Base-by-base conservation (phyloP, 2,329 filamentous ascomycete genomes). In the Chaetomium olivaceum region DNA sequence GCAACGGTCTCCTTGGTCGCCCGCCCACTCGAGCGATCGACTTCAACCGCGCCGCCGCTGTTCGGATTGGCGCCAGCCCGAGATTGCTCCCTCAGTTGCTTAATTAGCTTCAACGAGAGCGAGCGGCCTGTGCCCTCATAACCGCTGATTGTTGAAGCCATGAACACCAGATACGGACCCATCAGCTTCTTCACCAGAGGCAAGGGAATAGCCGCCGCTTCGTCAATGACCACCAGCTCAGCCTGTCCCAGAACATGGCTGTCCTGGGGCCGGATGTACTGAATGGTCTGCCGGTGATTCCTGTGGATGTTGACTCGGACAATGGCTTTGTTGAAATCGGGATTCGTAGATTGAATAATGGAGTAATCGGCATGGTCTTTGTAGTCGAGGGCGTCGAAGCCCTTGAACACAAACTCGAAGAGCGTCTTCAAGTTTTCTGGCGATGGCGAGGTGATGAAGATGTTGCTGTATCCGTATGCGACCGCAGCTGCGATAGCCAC, bases 131-230 rank as follows among this genome's bases (percentile, higher is more conserved):
- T 99, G 64, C 95, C 95, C 80, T 99, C 95, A 76, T 99, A 99
- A 65, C 95, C 95, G 75, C 98, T 98, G 80, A 99, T 97, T 1
- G 95, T 99, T 0, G 95, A 99, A 0, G 96, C 93, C 95, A 99
- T 98, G 79, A 99, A 99, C 9, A 98, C 93, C 46, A 99, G 83
- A 77, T 99, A 99, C 16, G 94, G 94, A 0, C 95, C 95, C 87
- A 99, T 93, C 50, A 99, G 83, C 79, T 97, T 97, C 72, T 90
- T 86, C 8, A 99, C 95, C 2, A 98, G 81, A 0, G 95, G 95
- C 12, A 99, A 80, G 14, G 96, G 95, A 68, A 99, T 99, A 1
- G 96, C 96, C 14, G 95, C 95, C 19, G 95, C 95, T 79, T 99
- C 95, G 78, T 99, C 95, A 69, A 99, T 98, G 9, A 99, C 94